Percentiles rank a stretch among this genome's conserved stretches.
Conservation (phyloP, 768 basidiomycete species). For the Daedaleopsis sinensis region DNA sequence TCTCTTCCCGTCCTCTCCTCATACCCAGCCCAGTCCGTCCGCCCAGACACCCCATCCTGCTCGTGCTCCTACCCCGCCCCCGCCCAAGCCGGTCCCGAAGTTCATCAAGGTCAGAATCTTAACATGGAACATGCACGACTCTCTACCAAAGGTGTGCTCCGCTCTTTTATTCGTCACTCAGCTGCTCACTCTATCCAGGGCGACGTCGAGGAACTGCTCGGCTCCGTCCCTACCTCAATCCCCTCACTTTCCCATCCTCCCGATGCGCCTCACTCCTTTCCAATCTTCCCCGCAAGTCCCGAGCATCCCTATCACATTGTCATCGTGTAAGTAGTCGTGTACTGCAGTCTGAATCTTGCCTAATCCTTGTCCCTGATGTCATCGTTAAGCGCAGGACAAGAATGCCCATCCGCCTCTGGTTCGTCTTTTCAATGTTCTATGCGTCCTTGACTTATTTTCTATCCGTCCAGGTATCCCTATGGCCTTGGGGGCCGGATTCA, state of each 20-base stretch:
- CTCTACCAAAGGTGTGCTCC: slow-evolving; percentile 65
- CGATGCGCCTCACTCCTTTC: slow-evolving; percentile 39
- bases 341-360: background rate
- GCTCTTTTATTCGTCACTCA: background rate
- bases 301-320: slow-evolving; percentile 77
- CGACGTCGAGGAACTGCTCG: slow-evolving; percentile 71
- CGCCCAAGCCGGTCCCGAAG: slow-evolving; percentile 34
- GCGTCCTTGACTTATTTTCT: background rate
- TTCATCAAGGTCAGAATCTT: slow-evolving; percentile 70
- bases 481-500: slow-evolving; percentile 79
- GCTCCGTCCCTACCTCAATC: slow-evolving; percentile 51
- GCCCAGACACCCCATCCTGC: slow-evolving; percentile 24
- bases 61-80: slow-evolving; percentile 27
- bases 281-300: slow-evolving; percentile 50
- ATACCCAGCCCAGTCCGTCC: slow-evolving; percentile 21
- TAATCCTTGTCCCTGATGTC: slow-evolving; percentile 20
- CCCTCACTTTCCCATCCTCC: slow-evolving; percentile 14
- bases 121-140: slow-evolving; percentile 89
- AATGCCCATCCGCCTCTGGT: slow-evolving; percentile 84
- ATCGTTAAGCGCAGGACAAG: slow-evolving; percentile 64
- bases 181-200: slow-evolving; percentile 49
- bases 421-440: slow-evolving; percentile 1
- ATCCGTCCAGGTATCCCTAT: slow-evolving; percentile 63
- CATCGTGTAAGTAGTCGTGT: slow-evolving; percentile 60
- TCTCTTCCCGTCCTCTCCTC: slow-evolving; percentile 47